Evolutionary conservation across 148 eudicot species (phyloP), one percentile per base, ranked within the genome.

Genomic region (Nepenthes gracilis): DNA sequence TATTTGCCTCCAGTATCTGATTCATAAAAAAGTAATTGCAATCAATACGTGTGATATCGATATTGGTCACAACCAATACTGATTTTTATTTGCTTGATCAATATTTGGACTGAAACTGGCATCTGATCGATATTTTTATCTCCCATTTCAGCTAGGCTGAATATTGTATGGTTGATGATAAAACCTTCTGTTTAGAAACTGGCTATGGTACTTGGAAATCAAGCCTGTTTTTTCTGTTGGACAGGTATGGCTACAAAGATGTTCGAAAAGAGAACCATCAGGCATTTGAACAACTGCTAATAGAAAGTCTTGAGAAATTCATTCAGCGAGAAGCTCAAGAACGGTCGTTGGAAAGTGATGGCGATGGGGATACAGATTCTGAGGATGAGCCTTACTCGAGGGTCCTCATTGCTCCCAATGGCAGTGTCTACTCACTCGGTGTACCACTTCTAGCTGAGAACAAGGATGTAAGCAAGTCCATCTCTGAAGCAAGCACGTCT

Each of bases 221-320:
- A 43, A 40, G 12, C 33, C 33, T 51, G 54, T 36, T 58, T 35
- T 32, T 9, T 60, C 47, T 65, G 53, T 60, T 69, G 62, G 14
- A 69, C 95, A 93, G 99, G 79, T 93, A 89, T 60, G 99, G 99
- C 59, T 93, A 93, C 81, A 93, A 93, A 76, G 99, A 93, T 68
- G 82, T 77, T 13, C 96, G 87, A 61, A 93, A 89, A 75, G 99
- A 93, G 82, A 84, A 70, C 74, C 95, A 82, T 63, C 87, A 81
- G 66, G 65, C 75, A 12, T 93, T 89, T 65, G 95, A 88, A 72
- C 87, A 88, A 71, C 58, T 88, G 45, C 79, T 88, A 65, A 83
- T 88, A 55, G 96, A 85, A 64, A 88, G 96, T 61, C 83, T 93
- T 58, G 99, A 93, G 78, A 93, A 89, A 69, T 93, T 81, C 72